A percentile compares a stretch with the other conserved stretches of the same genome.
These are phyloP conservation scores for Boletus edulis DNA, from an alignment of 768 basidiomycete genomes.

Conservation along the genomic window DNA sequence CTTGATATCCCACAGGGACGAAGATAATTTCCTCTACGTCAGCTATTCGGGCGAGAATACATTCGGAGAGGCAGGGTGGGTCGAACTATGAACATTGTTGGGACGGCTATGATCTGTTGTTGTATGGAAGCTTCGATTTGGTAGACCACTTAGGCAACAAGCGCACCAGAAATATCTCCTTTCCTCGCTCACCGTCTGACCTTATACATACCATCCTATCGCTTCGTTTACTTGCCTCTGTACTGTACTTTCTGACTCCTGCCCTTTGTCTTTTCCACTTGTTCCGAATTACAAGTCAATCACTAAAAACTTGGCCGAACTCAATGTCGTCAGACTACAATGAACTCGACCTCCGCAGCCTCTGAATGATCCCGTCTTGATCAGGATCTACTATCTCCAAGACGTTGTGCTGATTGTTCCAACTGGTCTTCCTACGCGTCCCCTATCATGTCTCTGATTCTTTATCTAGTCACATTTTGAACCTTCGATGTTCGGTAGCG, in stretches of 20 bases:
- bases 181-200: conserved; percentile 9
- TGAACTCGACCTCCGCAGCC: no score
- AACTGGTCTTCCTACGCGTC: no score
- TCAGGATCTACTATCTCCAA: no score
- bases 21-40: conserved; percentile 98
- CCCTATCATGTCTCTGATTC: no score
- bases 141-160: conserved; percentile 31
- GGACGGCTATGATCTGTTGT: conserved; percentile 19
- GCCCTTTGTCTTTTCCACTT: conserved; percentile 3
- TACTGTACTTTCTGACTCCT: conserved; percentile 25
- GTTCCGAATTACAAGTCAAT: conserved; percentile 18
- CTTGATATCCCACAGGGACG: conserved; percentile 61
- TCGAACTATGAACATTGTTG: conserved; percentile 30
- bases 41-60: conserved; percentile 99
- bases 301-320: neutral
- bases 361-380: no score
- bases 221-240: conserved; percentile 24
- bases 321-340: no score
- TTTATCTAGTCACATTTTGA: neutral
- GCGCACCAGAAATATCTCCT: conserved; percentile 16
- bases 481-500: conserved; percentile 44
- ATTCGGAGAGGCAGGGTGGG: conserved; percentile 55
- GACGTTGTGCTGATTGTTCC: no score
- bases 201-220: conserved; percentile 25
- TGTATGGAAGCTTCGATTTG: conserved; percentile 20